Percentiles rank a stretch among this genome's conserved stretches.
Conservation (phyloP, 2,329 filamentous ascomycete species). For the Colletotrichum tabaci region DNA sequence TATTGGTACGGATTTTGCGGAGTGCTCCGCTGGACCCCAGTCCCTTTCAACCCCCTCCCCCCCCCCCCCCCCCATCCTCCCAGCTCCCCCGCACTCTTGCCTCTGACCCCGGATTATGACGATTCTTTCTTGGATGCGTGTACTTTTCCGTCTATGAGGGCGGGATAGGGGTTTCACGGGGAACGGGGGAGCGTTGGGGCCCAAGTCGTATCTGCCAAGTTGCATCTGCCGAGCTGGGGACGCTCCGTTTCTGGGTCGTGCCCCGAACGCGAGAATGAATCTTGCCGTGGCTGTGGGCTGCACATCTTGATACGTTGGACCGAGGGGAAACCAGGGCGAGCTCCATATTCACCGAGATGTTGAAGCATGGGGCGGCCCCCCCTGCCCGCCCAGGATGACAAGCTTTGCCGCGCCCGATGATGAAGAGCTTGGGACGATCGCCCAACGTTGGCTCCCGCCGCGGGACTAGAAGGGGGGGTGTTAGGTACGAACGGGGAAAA, state of each 20-base stretch:
- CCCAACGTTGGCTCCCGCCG: neutral
- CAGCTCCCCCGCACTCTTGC: slow-evolving; percentile 27
- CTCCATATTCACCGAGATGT: neutral
- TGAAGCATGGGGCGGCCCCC: neutral
- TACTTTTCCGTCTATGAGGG: slow-evolving; percentile 24
- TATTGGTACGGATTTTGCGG: slow-evolving; percentile 9
- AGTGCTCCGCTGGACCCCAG: slow-evolving; percentile 35
- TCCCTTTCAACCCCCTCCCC: too few relatives aligned
- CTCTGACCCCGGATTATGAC: slow-evolving; percentile 31
- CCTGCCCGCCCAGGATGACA: neutral
- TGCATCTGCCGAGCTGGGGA: neutral
- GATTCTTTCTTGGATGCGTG: slow-evolving; percentile 6
- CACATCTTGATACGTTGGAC: neutral
- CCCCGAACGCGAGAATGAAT: slow-evolving; percentile 22
- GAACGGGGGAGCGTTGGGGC: neutral
- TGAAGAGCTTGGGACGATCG: slow-evolving; percentile 2
- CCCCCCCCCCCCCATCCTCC: neutral
- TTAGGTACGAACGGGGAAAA: neutral
- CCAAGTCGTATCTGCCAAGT: too few relatives aligned
- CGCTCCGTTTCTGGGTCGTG: too few relatives aligned
- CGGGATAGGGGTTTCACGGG: too few relatives aligned
- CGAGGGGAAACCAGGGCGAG: too few relatives aligned
- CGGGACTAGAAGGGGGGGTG: neutral
- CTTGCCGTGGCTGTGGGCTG: too few relatives aligned
- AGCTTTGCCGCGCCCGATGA: slow-evolving; percentile 25